A percentile compares a stretch with the other conserved stretches of the same genome.
phyloP scores from a whole-genome alignment of 345 rosid genomes.

The Citrus australasica region DNA sequence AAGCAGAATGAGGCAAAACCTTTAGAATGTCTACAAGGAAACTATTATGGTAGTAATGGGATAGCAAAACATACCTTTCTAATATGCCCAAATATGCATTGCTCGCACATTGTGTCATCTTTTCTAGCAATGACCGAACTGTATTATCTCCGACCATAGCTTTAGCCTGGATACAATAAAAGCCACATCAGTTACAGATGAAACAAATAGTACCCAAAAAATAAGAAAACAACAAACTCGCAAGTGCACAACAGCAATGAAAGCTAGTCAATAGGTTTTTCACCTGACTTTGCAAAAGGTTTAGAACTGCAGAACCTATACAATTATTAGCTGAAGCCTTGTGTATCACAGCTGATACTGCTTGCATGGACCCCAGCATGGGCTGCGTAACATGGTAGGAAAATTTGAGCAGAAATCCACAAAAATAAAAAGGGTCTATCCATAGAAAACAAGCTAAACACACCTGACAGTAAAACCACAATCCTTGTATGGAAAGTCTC shows the following conservation, averaged over 20 bases:
- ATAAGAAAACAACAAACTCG: neutral
- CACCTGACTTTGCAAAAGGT: constrained; percentile 96
- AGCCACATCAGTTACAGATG: constrained; percentile 21
- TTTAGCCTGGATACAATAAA: constrained; percentile 61
- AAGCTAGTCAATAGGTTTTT: neutral
- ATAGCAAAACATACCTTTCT: constrained; percentile 59
- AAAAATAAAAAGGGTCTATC: neutral
- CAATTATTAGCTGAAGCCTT: constrained; percentile 74
- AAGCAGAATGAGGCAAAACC: neutral
- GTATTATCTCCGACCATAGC: constrained; percentile 97
- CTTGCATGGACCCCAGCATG: constrained; percentile 89
- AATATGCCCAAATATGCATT: constrained; percentile 89
- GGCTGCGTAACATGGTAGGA: constrained; percentile 49
- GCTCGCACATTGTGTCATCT: constrained; percentile 93
- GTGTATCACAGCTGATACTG: constrained; percentile 68
- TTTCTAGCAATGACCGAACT: constrained; percentile 90
- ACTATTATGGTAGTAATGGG: neutral
- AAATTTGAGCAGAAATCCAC: constrained; percentile 16
- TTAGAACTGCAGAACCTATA: constrained; percentile 88
- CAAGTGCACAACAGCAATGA: neutral
- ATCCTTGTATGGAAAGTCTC: constrained; percentile 93
- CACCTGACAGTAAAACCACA: constrained; percentile 99
- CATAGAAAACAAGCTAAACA: constrained; percentile 22
- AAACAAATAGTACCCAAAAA: neutral
- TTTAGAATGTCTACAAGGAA: neutral